These are phyloP conservation scores for Ophiostoma sp. DNA, from an alignment of 2,329 filamentous ascomycete species.

Conservation along the genomic window DNA sequence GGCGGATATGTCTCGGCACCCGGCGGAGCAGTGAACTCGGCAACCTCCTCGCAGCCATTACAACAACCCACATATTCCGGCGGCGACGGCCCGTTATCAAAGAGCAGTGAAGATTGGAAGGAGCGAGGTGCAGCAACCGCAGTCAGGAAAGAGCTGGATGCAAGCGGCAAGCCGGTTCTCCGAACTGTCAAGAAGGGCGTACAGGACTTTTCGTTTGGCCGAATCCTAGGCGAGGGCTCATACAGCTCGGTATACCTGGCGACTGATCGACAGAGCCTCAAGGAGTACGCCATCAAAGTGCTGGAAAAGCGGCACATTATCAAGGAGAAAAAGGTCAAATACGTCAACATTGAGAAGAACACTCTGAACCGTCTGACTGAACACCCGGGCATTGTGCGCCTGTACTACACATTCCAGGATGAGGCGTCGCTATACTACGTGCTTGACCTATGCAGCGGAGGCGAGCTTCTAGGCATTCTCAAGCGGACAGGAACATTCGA, in stretches of 20 bases:
- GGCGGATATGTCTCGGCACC: slow-evolving; percentile 43
- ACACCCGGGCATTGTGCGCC: slow-evolving; percentile 88
- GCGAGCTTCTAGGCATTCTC: slow-evolving; percentile 83
- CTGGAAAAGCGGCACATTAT: slow-evolving; percentile 98
- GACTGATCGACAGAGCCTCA: slow-evolving; percentile 86
- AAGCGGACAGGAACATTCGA: slow-evolving; percentile 96
- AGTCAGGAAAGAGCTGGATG: slow-evolving; percentile 75
- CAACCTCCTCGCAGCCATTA: not conserved
- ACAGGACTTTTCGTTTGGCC: slow-evolving; percentile 90
- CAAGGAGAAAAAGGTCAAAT: slow-evolving; percentile 99
- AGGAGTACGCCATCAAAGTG: slow-evolving; percentile 97
- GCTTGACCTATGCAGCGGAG: slow-evolving; percentile 84
- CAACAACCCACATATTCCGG: slow-evolving; percentile 28
- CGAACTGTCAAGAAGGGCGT: slow-evolving; percentile 94
- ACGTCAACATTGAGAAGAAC: slow-evolving; percentile 99
- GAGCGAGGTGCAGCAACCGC: slow-evolving; percentile 87
- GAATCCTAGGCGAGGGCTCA: slow-evolving; percentile 87
- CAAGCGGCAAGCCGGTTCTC: slow-evolving; percentile 73
- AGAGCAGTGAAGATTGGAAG: slow-evolving; percentile 88
- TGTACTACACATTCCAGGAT: slow-evolving; percentile 99
- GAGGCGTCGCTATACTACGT: slow-evolving; percentile 96
- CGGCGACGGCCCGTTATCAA: slow-evolving; percentile 21
- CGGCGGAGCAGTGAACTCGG: not conserved
- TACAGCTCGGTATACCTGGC: slow-evolving; percentile 95
- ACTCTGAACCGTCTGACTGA: slow-evolving; percentile 93